A percentile compares a stretch with the other conserved stretches of the same genome.
phyloP scores from a whole-genome alignment of 2,329 filamentous ascomycete genomes.

The Diaporthe velutina region DNA sequence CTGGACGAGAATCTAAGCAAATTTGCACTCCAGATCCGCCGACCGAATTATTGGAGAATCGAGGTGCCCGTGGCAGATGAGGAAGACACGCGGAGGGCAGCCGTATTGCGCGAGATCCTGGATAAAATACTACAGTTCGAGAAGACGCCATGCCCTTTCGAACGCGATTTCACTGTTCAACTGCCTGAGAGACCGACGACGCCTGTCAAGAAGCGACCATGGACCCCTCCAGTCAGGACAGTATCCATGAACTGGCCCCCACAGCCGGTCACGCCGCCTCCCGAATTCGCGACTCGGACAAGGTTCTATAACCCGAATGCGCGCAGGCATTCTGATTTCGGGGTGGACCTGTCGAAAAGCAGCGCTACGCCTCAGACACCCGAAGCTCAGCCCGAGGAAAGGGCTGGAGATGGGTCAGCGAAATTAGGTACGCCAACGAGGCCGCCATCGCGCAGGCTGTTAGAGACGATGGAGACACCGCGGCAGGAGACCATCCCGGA shows the following conservation, averaged over 20 bases:
- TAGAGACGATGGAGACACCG: conserved; percentile 21
- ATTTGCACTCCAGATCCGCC: conserved; percentile 88
- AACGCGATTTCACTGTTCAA: conserved; percentile 79
- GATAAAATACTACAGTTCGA: conserved; percentile 85
- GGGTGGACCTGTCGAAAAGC: conserved; percentile 25
- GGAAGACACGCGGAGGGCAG: conserved; percentile 74
- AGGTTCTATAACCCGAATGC: conserved; percentile 38
- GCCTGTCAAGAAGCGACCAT: conserved; percentile 76
- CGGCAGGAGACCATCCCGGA: conserved; percentile 16
- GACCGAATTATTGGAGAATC: conserved; percentile 90
- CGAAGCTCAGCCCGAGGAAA: conserved; percentile 1
- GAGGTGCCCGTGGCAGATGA: conserved; percentile 78
- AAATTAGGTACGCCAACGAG: neutral
- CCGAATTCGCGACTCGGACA: conserved; percentile 38
- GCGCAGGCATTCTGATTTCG: conserved; percentile 37
- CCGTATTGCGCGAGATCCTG: conserved; percentile 77
- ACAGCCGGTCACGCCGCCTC: conserved; percentile 43
- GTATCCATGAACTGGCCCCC: conserved; percentile 46
- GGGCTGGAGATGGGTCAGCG: neutral
- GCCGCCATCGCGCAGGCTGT: conserved; percentile 9
- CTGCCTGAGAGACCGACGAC: conserved; percentile 77
- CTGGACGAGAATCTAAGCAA: conserved; percentile 84
- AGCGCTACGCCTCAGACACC: conserved; percentile 26
- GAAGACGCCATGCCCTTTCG: conserved; percentile 88
- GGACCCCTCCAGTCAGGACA: conserved; percentile 66